phyloP scores from a whole-genome alignment of 768 basidiomycete species.

The Cystobasidium ongulense region DNA sequence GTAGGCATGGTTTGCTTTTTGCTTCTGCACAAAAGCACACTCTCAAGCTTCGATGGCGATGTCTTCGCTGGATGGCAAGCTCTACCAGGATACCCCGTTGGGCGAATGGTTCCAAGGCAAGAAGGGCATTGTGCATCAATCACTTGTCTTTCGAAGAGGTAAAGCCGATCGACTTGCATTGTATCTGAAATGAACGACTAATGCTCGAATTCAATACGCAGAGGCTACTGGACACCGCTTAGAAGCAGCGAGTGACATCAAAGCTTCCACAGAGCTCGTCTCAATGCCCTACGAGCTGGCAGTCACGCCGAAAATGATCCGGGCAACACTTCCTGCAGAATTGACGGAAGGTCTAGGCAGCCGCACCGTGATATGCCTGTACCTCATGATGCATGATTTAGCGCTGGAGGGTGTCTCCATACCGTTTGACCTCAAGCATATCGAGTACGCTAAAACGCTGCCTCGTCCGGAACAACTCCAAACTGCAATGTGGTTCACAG shows the following conservation, averaged over 20 bases:
- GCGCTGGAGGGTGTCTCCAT: not conserved
- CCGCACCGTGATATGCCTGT: conserved; percentile 6
- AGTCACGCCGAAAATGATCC: not conserved
- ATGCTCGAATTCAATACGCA: not conserved
- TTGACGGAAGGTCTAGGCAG: not conserved
- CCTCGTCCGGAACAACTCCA: conserved; percentile 55
- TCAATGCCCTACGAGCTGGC: conserved; percentile 22
- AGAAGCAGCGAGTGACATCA: conserved; percentile 9
- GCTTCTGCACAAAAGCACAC: too few species aligned
- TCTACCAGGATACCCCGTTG: not conserved
- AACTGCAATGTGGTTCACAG: conserved; percentile 67
- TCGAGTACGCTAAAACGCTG: conserved; percentile 60
- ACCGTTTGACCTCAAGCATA: conserved; percentile 43
- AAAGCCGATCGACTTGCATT: not conserved
- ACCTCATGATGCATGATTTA: conserved; percentile 20
- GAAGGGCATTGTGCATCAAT: not conserved
- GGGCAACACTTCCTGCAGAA: not conserved
- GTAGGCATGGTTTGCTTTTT: too few species aligned
- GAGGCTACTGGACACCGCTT: conserved; percentile 26
- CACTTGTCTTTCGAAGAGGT: not conserved
- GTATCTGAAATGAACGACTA: not conserved
- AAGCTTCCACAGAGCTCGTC: not conserved
- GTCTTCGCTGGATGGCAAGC: not conserved
- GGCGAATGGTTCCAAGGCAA: conserved; percentile 10
- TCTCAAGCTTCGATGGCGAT: not conserved